These are phyloP conservation scores for Solanum dulcamara DNA, from an alignment of 257 asterid genomes.

Conservation along the genomic window DNA sequence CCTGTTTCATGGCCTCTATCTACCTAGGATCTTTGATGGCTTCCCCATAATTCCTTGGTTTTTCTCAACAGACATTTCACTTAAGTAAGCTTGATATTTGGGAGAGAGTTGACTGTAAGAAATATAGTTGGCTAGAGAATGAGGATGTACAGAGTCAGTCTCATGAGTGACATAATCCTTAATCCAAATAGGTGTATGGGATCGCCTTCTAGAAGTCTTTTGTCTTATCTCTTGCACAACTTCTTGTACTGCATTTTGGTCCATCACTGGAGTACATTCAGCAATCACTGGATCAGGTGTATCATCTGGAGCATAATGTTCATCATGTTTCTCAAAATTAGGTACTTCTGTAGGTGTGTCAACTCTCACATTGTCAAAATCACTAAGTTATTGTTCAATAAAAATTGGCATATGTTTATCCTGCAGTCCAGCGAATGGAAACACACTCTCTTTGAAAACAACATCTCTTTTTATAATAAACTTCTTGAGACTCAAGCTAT, in stretches of 20 bases:
- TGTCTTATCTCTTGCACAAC: neutral
- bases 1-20: neutral
- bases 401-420: no score
- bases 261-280: neutral
- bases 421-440: no score
- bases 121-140: neutral
- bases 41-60: neutral
- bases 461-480: neutral
- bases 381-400: neutral
- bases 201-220: rapidly evolving
- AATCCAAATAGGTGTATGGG: neutral
- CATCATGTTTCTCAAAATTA: no score
- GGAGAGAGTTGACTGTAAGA: no score
- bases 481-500: no score
- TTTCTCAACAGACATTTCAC: neutral
- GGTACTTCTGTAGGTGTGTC: no score
- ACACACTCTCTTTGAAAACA: neutral
- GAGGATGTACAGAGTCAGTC: no score
- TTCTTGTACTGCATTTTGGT: neutral
- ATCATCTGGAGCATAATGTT: no score
- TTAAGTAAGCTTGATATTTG: neutral
- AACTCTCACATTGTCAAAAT: neutral
- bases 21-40: no score
- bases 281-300: neutral
- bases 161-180: neutral